Evolutionary conservation across 1,284 basidiomycete genomes (phyloP).

Genomic region (Porodaedalea pini): DNA sequence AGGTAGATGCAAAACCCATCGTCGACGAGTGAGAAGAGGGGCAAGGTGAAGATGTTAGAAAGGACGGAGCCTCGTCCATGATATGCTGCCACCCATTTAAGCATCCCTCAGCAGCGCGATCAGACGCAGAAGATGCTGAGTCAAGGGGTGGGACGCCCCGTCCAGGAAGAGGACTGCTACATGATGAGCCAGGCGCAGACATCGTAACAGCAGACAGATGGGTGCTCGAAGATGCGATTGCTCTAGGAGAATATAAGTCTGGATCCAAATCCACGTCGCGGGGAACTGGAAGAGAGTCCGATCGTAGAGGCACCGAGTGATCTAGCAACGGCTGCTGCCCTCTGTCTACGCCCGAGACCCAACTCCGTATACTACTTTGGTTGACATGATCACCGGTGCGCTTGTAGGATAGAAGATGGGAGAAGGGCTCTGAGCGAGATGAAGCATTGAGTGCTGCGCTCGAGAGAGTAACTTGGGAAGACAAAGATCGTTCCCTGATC

Average conservation of each 20-base stretch:
- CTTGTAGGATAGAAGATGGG: neutral
- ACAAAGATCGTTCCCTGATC: neutral
- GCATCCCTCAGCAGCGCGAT: neutral
- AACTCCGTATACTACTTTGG: slow-evolving; percentile 1
- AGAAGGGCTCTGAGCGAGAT: neutral
- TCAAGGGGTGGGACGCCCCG: neutral
- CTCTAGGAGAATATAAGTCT: neutral
- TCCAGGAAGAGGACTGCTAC: slow-evolving; percentile 1
- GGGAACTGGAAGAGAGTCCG: slow-evolving; percentile 3
- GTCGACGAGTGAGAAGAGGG: slow-evolving; percentile 1
- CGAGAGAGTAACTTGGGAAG: neutral
- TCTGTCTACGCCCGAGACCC: slow-evolving; percentile 10
- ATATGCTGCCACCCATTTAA: slow-evolving; percentile 2
- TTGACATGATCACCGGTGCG: neutral
- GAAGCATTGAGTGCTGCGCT: neutral
- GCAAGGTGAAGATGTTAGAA: neutral
- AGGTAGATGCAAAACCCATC: neutral
- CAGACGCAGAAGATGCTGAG: slow-evolving; percentile 2
- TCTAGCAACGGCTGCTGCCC: slow-evolving; percentile 9
- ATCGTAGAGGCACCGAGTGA: slow-evolving; percentile 7
- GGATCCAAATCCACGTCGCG: slow-evolving; percentile 11
- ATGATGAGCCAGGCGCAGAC: slow-evolving; percentile 4
- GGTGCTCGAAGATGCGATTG: neutral
- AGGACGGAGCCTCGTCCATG: neutral
- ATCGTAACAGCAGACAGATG: neutral